These are phyloP conservation scores for Phytomonas francai DNA, from an alignment of 208 protist genomes.

Conservation along the genomic window DNA sequence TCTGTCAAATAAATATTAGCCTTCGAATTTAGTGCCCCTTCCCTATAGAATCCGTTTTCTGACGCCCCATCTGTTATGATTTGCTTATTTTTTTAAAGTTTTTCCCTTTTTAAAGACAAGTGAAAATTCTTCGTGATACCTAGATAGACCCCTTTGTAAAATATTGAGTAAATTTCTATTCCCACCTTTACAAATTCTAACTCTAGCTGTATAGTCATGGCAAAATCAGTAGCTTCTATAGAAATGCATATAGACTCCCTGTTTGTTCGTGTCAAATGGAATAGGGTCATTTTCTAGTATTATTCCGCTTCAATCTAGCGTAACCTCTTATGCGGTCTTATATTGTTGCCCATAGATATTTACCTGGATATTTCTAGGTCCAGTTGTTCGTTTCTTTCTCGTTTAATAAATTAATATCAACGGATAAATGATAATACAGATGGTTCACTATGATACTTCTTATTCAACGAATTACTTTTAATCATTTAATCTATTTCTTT, in stretches of 20 bases:
- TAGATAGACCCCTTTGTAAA: not conserved
- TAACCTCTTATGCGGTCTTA: not conserved
- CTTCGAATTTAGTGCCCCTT: not conserved
- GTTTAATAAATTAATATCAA: not conserved
- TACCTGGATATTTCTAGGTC: not conserved
- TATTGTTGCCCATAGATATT: not conserved
- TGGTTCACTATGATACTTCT: not conserved
- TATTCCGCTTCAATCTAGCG: not conserved
- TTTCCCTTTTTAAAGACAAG: not conserved
- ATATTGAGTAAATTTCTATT: not conserved
- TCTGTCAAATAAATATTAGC: not conserved
- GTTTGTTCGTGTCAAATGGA: not conserved
- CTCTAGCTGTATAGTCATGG: not conserved
- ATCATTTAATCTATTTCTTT: constrained; percentile 10
- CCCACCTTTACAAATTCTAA: not conserved
- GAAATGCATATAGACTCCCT: not conserved
- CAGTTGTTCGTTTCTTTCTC: constrained; percentile 11
- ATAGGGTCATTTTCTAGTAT: not conserved
- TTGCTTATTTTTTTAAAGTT: not conserved
- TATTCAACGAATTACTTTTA: not conserved
- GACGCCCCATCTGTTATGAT: not conserved
- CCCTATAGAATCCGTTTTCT: not conserved
- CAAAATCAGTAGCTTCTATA: not conserved
- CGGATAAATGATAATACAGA: not conserved
- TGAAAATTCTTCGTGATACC: no score